Evolutionary conservation across 305 asterid species (phyloP).

Genomic region (Coffea humblotiana): DNA sequence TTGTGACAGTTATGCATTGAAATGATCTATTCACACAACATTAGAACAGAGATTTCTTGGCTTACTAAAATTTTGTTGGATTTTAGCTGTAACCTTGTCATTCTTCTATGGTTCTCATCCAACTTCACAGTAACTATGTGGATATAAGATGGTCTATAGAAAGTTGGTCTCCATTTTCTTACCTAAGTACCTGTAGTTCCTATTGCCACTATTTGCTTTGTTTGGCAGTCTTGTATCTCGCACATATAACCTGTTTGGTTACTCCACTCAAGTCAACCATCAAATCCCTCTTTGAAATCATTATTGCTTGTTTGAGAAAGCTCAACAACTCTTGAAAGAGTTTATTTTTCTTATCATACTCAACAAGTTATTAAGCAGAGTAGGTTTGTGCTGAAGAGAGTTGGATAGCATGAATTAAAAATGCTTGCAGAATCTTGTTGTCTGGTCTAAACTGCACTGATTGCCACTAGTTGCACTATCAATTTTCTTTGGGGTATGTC

Average conservation of each 20-base stretch:
- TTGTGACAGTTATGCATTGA: not conserved
- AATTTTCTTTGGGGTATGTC: not conserved
- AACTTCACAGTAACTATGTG: not conserved
- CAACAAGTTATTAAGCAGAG: not conserved
- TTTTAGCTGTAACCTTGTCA: constrained; percentile 8
- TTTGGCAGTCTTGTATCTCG: not conserved
- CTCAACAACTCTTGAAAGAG: not conserved
- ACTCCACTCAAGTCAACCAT: not conserved
- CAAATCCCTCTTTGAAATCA: not conserved
- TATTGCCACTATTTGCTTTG: not conserved
- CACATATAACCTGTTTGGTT: not conserved
- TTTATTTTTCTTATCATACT: not conserved
- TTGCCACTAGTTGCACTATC: not conserved
- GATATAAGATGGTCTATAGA: not conserved
- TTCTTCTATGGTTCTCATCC: not conserved
- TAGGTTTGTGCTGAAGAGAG: not conserved
- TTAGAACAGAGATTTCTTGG: not conserved
- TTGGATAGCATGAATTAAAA: not conserved
- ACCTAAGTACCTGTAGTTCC: not conserved
- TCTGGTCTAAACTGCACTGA: not conserved
- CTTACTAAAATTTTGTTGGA: not conserved
- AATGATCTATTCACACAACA: not conserved
- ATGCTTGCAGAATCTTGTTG: not conserved
- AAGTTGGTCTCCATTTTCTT: not conserved
- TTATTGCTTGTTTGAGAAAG: not conserved